Base-by-base conservation (phyloP, 2,329 filamentous ascomycete species). In the Fusarium oligoseptatum region DNA sequence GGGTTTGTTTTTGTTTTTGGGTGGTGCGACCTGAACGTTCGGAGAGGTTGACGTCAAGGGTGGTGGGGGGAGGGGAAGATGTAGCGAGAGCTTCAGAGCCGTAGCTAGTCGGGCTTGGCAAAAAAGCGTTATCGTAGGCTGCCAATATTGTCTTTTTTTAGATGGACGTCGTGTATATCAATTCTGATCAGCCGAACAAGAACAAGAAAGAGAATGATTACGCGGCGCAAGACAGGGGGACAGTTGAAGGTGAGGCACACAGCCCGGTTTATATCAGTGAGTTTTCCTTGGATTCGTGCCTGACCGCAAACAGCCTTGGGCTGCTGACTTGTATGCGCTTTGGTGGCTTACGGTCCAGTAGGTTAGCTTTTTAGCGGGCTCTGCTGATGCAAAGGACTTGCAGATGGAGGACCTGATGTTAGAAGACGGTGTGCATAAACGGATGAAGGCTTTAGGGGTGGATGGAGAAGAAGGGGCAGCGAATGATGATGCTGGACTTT, bases 21-120 rank as follows among this genome's bases (percentile, higher is more conserved):
- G 34, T 45, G 56, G 55, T 39, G 55, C 34, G 37, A 45, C 37
- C 60, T 52, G 68, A 29, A 71, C 56, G 65, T 60, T 39, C 22
- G 64, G 71, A 29, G 39, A 62, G 45, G 45, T 68, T 64, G 71
- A 73, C 71, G 71, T 71, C 65, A 68, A 62, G 56, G 56, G 50
- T 60, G 45, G 22, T 39, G 55, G 55, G 55, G 76, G 68, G 34
- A 43, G 48, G 55, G 41, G 22, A 63, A 20, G 29, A 45, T 64
- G 65, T 52, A 48, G 61, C 17, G 36, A 24, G 56, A 66, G 50
- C 24, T 55, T 65, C 27, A 27, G 41, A 29, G 24, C 24, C 29
- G 24, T 48, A 36, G 20, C 11, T 29, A 50, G 45, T 27, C 27
- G 10, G 45, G 45, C 48, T 52, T 52, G 48, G 48, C 48, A 27